Percentiles rank a stretch among this genome's conserved stretches.
Conservation (phyloP, 805 yeast species). For the Starmerella vaccinii region DNA sequence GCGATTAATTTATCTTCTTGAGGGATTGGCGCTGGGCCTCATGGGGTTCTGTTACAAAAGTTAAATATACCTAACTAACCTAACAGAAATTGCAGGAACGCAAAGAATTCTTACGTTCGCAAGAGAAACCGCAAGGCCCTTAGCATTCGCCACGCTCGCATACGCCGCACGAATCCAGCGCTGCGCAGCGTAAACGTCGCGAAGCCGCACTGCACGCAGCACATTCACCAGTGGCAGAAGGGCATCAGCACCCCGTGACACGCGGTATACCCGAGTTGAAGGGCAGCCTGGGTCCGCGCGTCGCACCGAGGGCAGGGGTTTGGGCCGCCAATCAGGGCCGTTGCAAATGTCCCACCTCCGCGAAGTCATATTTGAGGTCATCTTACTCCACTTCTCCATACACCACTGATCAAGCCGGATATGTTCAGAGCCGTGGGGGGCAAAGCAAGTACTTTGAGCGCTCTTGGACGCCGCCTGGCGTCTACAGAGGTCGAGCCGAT, state of each 20-base stretch:
- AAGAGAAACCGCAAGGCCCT: too few relatives aligned
- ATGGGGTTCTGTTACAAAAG: too few relatives aligned
- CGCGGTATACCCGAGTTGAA: neutral
- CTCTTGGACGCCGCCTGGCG: slow-evolving; percentile 6
- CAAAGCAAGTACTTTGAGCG: neutral
- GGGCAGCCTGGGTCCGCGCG: slow-evolving; percentile 7
- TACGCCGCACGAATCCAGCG: too few relatives aligned
- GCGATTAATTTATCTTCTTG: too few relatives aligned
- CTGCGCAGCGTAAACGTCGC: too few relatives aligned
- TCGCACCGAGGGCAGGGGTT: slow-evolving; percentile 8
- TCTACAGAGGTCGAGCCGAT: slow-evolving; percentile 44
- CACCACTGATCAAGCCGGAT: neutral
- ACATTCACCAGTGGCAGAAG: too few relatives aligned
- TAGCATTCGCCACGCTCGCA: too few relatives aligned
- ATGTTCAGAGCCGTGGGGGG: neutral
- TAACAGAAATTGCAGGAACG: too few relatives aligned
- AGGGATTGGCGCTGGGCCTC: too few relatives aligned
- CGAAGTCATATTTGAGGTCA: slow-evolving; percentile 4
- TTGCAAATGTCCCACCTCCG: slow-evolving; percentile 7
- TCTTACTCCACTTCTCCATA: neutral
- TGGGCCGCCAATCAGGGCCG: slow-evolving; percentile 7
- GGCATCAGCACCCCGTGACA: neutral
- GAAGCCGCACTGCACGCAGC: too few relatives aligned
- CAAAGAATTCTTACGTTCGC: too few relatives aligned
- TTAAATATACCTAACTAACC: too few relatives aligned